A percentile compares a stretch with the other conserved stretches of the same genome.
These are phyloP conservation scores for Corylus avellana DNA, from an alignment of 306 rosid genomes.

Conservation along the genomic window DNA sequence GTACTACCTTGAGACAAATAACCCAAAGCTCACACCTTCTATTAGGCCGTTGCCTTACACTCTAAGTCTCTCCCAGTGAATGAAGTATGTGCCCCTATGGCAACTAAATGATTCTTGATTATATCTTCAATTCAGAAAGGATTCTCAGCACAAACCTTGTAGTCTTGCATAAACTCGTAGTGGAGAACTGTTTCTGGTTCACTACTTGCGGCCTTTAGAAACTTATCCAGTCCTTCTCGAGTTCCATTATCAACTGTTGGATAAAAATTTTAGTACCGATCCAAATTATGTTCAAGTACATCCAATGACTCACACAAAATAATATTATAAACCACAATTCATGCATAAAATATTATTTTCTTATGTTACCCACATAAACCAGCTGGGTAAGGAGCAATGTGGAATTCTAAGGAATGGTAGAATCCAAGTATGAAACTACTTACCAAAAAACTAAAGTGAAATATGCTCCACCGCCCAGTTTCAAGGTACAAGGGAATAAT, in stretches of 20 bases:
- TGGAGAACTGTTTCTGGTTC: constrained; percentile 96
- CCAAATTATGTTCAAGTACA: constrained; percentile 7
- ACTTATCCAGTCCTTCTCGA: constrained; percentile 91
- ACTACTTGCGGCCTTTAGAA: constrained; percentile 87
- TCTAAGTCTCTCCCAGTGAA: background rate
- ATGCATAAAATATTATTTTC: background rate
- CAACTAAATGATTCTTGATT: constrained; percentile 9
- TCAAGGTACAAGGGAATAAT: background rate
- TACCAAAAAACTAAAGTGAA: background rate
- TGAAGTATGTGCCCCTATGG: background rate
- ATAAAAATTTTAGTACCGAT: constrained; percentile 25
- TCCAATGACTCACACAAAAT: background rate
- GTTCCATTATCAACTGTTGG: constrained; percentile 90
- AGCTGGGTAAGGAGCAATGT: background rate
- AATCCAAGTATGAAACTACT: background rate
- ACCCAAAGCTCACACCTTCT: background rate
- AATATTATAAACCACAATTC: background rate
- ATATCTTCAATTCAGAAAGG: constrained; percentile 5
- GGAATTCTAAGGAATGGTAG: background rate
- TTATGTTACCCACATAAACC: background rate
- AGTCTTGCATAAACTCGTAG: constrained; percentile 99
- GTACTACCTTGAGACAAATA: background rate
- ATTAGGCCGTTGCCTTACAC: background rate
- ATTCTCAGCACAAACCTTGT: constrained; percentile 61
- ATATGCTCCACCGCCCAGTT: background rate